Conservation (phyloP, 2,329 filamentous ascomycete species). For the Chrysoporthe puriensis region DNA sequence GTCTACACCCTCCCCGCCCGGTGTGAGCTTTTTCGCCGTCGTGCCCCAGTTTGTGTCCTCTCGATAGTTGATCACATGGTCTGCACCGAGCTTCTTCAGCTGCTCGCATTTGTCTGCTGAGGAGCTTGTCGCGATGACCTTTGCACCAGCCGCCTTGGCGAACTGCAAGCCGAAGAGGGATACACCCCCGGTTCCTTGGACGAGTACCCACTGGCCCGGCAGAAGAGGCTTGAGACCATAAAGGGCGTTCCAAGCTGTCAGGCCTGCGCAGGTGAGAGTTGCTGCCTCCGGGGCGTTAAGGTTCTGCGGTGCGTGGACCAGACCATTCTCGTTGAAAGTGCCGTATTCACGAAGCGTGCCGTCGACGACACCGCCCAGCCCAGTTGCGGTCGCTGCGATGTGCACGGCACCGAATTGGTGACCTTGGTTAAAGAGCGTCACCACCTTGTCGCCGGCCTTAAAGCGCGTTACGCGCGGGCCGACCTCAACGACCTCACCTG, state of each 20-base stretch:
- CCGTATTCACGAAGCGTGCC: slow-evolving; percentile 71
- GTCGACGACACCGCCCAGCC: slow-evolving; percentile 70
- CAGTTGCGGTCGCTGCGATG: slow-evolving; percentile 46
- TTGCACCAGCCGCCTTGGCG: slow-evolving; percentile 53
- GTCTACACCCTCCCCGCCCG: slow-evolving; percentile 50
- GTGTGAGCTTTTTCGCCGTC: slow-evolving; percentile 53
- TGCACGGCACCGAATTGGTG: slow-evolving; percentile 52
- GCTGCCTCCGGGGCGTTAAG: slow-evolving; percentile 57
- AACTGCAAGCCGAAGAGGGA: slow-evolving; percentile 66
- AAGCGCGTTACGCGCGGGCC: slow-evolving; percentile 53
- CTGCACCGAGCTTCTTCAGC: slow-evolving; percentile 56
- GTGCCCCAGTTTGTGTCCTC: slow-evolving; percentile 57
- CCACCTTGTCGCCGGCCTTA: slow-evolving; percentile 56
- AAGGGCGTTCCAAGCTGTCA: slow-evolving; percentile 70
- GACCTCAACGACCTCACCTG: slow-evolving; percentile 56
- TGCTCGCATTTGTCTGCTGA: slow-evolving; percentile 51
- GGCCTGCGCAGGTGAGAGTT: slow-evolving; percentile 61
- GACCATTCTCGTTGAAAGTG: slow-evolving; percentile 68
- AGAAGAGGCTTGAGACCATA: slow-evolving; percentile 58
- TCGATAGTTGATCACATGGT: slow-evolving; percentile 62
- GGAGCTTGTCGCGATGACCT: slow-evolving; percentile 61
- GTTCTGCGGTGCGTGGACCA: slow-evolving; percentile 65
- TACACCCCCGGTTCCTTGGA: slow-evolving; percentile 73
- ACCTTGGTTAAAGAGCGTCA: slow-evolving; percentile 65
- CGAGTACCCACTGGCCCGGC: slow-evolving; percentile 63